These are phyloP conservation scores for Elymus sibiricus DNA, from an alignment of 176 grass and related monocot genomes.

Conservation along the genomic window DNA sequence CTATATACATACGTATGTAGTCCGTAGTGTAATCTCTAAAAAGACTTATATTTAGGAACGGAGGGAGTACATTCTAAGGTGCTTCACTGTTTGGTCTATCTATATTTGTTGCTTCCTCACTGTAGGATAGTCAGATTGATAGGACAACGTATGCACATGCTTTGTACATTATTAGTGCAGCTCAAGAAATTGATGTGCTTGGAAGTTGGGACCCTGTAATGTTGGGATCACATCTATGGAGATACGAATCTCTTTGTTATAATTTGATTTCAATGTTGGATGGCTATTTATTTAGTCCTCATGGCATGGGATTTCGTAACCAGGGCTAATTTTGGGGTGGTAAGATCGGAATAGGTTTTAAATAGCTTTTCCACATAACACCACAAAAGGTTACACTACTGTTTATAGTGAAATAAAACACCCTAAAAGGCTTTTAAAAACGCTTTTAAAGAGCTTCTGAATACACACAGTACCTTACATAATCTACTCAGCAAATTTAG, in stretches of 20 bases:
- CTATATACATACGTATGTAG: too few relatives aligned
- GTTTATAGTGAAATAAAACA: too few relatives aligned
- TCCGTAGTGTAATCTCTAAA: too few relatives aligned
- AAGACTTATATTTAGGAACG: too few relatives aligned
- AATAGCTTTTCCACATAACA: too few relatives aligned
- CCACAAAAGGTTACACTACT: too few relatives aligned
- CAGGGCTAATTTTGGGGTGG: background rate
- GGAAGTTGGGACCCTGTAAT: background rate
- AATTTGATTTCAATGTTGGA: background rate
- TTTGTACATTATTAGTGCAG: background rate
- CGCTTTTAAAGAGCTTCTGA: too few relatives aligned
- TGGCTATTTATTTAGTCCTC: background rate
- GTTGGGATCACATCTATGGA: background rate
- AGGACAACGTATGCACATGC: background rate
- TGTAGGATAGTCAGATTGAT: background rate
- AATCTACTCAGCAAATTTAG: background rate
- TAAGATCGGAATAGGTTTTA: background rate
- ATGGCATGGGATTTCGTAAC: background rate
- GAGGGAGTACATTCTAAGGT: background rate
- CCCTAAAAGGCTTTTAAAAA: too few relatives aligned
- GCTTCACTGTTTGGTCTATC: background rate
- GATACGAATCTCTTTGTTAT: background rate
- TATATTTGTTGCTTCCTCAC: background rate
- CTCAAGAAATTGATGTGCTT: background rate
- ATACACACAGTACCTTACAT: background rate